Conservation (phyloP, 768 basidiomycete species). For the Flagelloscypha sp. region DNA sequence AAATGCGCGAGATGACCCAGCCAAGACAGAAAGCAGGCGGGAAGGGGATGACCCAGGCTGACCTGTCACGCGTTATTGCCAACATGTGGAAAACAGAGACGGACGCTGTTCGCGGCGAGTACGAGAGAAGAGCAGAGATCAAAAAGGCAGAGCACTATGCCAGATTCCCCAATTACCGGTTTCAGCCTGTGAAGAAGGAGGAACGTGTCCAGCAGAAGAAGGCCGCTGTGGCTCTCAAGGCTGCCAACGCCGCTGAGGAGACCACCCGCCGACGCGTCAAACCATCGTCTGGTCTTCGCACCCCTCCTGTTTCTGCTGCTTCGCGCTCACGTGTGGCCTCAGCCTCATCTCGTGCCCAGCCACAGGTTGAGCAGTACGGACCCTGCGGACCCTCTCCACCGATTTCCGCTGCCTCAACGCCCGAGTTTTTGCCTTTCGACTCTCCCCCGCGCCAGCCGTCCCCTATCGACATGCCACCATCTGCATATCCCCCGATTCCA, state of each 20-base stretch:
- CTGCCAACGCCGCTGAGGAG: constrained; percentile 11
- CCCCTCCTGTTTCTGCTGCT: constrained; percentile 10
- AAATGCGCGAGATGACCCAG: constrained; percentile 35
- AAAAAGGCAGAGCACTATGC: constrained; percentile 43
- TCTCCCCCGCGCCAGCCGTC: no score
- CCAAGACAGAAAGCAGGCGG: constrained; percentile 21
- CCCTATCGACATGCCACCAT: no score
- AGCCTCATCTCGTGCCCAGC: constrained; percentile 17
- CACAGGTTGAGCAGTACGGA: constrained; percentile 20
- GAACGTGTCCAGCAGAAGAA: constrained; percentile 35
- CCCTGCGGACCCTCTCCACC: constrained; percentile 45
- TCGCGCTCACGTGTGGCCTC: constrained; percentile 12
- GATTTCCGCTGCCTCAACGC: constrained; percentile 42
- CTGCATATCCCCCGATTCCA: no score
- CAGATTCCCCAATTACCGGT: constrained; percentile 50
- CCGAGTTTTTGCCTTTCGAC: no score
- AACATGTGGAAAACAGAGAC: constrained; percentile 55
- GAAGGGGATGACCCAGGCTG: constrained; percentile 43
- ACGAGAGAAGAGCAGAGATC: constrained; percentile 45
- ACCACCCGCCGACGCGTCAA: constrained; percentile 10
- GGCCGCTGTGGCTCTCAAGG: constrained; percentile 17
- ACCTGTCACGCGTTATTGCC: constrained; percentile 57
- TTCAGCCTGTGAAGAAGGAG: constrained; percentile 47
- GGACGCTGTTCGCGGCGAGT: constrained; percentile 37
- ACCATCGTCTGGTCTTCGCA: constrained; percentile 10